A percentile compares a stretch with the other conserved stretches of the same genome.
phyloP scores from a whole-genome alignment of 176 grass and related monocot species.

The Oryza punctata region DNA sequence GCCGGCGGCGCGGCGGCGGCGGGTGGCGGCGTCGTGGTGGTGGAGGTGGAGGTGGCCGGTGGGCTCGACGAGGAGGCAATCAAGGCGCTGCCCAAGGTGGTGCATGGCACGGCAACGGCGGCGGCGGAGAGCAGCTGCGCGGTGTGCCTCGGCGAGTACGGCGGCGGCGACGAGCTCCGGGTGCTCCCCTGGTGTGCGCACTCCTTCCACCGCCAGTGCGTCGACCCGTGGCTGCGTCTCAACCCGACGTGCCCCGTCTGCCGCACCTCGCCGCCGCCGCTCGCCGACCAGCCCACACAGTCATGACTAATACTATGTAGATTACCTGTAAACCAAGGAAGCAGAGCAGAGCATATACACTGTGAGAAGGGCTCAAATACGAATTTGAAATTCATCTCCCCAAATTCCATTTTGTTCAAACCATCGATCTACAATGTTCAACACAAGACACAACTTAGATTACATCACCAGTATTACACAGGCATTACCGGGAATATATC shows the following conservation, averaged over 20 bases:
- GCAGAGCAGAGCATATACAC: background rate
- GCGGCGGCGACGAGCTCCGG: constrained; percentile 25
- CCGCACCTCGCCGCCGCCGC: constrained; percentile 37
- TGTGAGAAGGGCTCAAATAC: background rate
- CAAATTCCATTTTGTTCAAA: background rate
- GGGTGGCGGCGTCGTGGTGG: background rate
- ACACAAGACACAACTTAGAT: background rate
- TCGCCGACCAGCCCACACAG: background rate
- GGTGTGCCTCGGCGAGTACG: background rate
- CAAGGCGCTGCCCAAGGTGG: constrained; percentile 36
- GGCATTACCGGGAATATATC: background rate
- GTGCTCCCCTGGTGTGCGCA: constrained; percentile 64
- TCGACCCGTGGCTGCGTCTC: constrained; percentile 57
- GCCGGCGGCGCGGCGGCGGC: no score
- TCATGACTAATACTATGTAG: background rate
- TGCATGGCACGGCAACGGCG: background rate
- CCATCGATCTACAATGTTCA: background rate
- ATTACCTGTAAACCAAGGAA: background rate
- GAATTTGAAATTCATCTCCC: background rate
- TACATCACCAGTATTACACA: background rate
- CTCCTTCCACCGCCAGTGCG: constrained; percentile 58
- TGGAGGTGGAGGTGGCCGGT: background rate
- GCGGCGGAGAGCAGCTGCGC: background rate
- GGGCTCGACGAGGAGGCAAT: constrained; percentile 51
- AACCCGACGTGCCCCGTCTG: constrained; percentile 63